Conservation (phyloP, 2,329 filamentous ascomycete genomes). For the Herpotrichia juniperi region DNA sequence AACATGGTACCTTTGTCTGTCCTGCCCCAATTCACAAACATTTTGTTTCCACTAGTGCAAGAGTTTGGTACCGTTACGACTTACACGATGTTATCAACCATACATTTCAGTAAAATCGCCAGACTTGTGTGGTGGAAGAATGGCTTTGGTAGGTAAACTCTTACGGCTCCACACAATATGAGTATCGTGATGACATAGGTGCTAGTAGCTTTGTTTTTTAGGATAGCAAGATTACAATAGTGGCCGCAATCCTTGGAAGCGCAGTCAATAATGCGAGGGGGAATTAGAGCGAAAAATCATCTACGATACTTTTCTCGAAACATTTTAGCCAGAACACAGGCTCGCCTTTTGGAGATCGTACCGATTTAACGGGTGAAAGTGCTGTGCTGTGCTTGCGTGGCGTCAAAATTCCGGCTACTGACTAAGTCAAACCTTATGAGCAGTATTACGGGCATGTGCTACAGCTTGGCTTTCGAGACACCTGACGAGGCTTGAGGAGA, state of each 20-base stretch:
- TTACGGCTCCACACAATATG: conserved; percentile 2
- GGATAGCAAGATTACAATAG: conserved; percentile 8
- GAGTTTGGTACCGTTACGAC: too few species aligned
- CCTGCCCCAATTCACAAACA: not conserved
- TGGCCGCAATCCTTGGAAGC: conserved; percentile 1
- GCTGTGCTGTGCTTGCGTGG: not conserved
- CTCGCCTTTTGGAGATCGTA: not conserved
- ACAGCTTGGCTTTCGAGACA: too few species aligned
- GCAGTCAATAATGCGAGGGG: not conserved
- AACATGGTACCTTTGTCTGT: conserved; percentile 9
- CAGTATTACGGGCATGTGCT: conserved; percentile 3
- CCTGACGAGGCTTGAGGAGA: too few species aligned
- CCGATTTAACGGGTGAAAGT: not conserved
- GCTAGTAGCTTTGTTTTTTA: conserved; percentile 3
- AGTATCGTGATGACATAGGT: not conserved
- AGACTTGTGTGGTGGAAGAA: conserved; percentile 7
- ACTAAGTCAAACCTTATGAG: conserved; percentile 2
- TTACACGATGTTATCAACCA: not conserved
- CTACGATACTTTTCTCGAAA: not conserved
- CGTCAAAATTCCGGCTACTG: not conserved
- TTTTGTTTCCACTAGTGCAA: too few species aligned
- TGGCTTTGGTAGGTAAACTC: conserved; percentile 1
- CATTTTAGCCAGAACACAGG: not conserved
- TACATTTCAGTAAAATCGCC: conserved; percentile 4
- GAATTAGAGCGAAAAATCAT: conserved; percentile 3